A percentile compares a stretch with the other conserved stretches of the same genome.
Evolutionary conservation across 2,329 filamentous ascomycete genomes (phyloP).

Genomic region (Fusarium verticillioides): DNA sequence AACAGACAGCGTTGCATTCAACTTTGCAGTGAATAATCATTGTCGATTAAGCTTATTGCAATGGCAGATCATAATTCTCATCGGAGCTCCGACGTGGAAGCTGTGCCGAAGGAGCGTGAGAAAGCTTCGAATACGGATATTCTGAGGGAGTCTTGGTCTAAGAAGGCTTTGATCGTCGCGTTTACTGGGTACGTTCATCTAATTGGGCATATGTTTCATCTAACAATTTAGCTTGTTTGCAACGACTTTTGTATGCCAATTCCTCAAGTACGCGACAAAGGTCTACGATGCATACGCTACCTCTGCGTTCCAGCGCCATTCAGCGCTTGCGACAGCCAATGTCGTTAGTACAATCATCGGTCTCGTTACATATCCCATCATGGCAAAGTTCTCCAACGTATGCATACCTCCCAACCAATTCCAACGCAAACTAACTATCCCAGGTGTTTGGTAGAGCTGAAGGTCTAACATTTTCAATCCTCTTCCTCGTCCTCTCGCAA

Average conservation of each 20-base stretch:
- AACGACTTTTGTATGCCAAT: conserved; percentile 47
- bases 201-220: accelerated
- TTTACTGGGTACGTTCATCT: conserved; percentile 31
- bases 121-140: conserved; percentile 31
- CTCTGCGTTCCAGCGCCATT: conserved; percentile 58
- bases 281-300: conserved; percentile 50
- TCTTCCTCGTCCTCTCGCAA: conserved; percentile 55
- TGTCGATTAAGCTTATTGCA: background rate
- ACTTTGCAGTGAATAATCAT: too few relatives aligned
- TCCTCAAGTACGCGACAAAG: conserved; percentile 48
- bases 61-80: conserved; percentile 20
- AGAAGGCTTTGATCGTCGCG: conserved; percentile 38
- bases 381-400: conserved; percentile 68
- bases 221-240: conserved; percentile 41
- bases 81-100: conserved; percentile 32
- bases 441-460: conserved; percentile 66
- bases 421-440: background rate
- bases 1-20: background rate
- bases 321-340: conserved; percentile 59
- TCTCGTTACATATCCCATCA: conserved; percentile 66
- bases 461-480: conserved; percentile 56
- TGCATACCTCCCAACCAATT: too few relatives aligned
- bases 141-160: conserved; percentile 41
- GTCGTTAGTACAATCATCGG: conserved; percentile 60
- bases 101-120: background rate